Base-by-base conservation (phyloP, 2,329 filamentous ascomycete genomes). In the Aspergillus fumigatus region DNA sequence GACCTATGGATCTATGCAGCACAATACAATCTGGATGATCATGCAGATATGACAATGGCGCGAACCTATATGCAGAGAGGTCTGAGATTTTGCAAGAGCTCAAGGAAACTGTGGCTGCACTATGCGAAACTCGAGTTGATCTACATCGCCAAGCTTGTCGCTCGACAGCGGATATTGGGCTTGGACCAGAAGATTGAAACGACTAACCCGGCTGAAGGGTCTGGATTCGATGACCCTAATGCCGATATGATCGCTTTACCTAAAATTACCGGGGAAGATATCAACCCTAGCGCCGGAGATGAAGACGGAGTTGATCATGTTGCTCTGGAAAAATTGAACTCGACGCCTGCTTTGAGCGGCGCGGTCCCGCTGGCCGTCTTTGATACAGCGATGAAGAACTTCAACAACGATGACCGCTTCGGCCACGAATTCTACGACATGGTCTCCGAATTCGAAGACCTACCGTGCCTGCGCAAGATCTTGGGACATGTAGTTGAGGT, bases 281-380 rank as follows among this genome's bases (percentile, higher is more conserved):
- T 87, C 61, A 80, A 84, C 54, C 80, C 84, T 4, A 79, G 79
- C 32, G 73, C 75, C 19, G 75, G 77, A 32, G 75, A 80, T n/a
- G 82, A 80, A 26, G 79, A 78, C 61, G 76, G 81, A 69, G 75
- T 81, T 54, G 77, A 85, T 65, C 62, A 79, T 60, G 73, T 78
- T 63, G 79, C 80, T 53, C 77, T 96, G 61, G 80, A 88, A 67
- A 85, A 84, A 59, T 75, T 89, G 17, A 82, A 83, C 40, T 78
- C 81, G 56, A 93, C 92, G 50, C 92, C 93, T 3, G 91, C 91
- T 9, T 81, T 97, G 61, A 90, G 89, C 58, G 94, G 94, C n/a
- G 94, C 91, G 17, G 96, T 99, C 63, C 92, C 94, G 1, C 83
- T 92, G 55, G 92, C 93, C 41, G 90, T 99, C 50, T 97, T 96